These are phyloP conservation scores for Zymoseptoria ardabiliae DNA, from an alignment of 2,329 filamentous ascomycete genomes.

Conservation along the genomic window DNA sequence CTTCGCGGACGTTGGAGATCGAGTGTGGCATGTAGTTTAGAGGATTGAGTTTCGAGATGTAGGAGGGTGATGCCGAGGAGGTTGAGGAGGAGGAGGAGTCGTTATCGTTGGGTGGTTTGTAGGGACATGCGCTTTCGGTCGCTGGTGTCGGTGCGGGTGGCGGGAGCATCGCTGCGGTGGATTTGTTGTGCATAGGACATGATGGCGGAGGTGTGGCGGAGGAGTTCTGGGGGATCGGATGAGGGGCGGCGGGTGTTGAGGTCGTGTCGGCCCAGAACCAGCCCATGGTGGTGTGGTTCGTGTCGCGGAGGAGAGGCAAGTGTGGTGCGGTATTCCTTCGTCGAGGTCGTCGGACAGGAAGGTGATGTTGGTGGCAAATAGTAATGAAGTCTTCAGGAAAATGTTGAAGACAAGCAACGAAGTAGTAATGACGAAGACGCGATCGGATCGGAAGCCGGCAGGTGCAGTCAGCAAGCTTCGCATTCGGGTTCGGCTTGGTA, in stretches of 20 bases:
- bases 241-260: slow-evolving; percentile 38
- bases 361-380: background rate
- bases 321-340: background rate
- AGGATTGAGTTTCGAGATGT: slow-evolving; percentile 61
- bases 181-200: slow-evolving; percentile 60
- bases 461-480: background rate
- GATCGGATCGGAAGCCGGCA: too few relatives aligned
- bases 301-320: background rate
- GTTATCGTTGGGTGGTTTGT: slow-evolving; percentile 41
- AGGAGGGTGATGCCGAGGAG: slow-evolving; percentile 36
- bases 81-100: slow-evolving; percentile 32
- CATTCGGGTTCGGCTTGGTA: background rate
- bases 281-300: slow-evolving; percentile 45
- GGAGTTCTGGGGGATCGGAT: slow-evolving; percentile 38
- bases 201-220: slow-evolving; percentile 53
- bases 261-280: slow-evolving; percentile 62
- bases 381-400: background rate
- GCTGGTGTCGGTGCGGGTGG: slow-evolving; percentile 18
- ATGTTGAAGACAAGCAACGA: background rate
- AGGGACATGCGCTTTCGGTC: slow-evolving; percentile 43
- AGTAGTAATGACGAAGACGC: background rate
- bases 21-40: slow-evolving; percentile 94
- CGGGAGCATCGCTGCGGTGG: slow-evolving; percentile 27
- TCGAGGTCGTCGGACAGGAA: background rate
- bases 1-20: slow-evolving; percentile 67